Evolutionary conservation across 2,329 filamentous ascomycete species (phyloP).

Genomic region (Fusarium decemcellulare): DNA sequence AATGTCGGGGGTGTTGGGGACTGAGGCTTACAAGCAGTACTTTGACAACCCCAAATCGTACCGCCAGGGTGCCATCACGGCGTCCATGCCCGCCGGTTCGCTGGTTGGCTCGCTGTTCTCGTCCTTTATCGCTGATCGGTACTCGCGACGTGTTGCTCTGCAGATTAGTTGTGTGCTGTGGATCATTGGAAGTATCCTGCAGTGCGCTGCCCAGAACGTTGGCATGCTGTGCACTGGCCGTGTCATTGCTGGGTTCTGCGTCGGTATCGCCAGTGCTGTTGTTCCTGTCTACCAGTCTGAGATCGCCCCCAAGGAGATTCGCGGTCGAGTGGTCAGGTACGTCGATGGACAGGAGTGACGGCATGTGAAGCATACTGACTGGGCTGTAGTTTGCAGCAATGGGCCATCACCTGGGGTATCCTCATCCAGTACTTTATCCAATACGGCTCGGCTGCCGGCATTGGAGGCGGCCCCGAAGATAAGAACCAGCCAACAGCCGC

Average conservation of each 20-base stretch:
- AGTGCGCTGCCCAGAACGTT: constrained; percentile 75
- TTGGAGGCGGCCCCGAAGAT: constrained; percentile 66
- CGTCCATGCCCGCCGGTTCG: constrained; percentile 81
- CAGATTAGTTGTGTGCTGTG: constrained; percentile 66
- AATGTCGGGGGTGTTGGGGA: constrained; percentile 79
- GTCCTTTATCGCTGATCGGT: constrained; percentile 65
- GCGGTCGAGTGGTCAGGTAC: constrained; percentile 69
- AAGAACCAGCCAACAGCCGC: constrained; percentile 64
- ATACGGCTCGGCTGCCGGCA: constrained; percentile 69
- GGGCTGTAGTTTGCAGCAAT: constrained; percentile 68
- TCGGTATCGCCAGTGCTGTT: constrained; percentile 81
- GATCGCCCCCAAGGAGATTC: constrained; percentile 70
- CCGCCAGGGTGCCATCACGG: constrained; percentile 79
- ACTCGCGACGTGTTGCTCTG: constrained; percentile 64
- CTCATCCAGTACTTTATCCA: constrained; percentile 76
- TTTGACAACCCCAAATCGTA: constrained; percentile 73
- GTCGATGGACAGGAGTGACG: neutral
- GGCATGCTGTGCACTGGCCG: constrained; percentile 81
- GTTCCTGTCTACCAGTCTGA: constrained; percentile 81
- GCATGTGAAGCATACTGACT: neutral
- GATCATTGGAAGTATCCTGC: constrained; percentile 67
- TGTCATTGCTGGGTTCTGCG: constrained; percentile 78
- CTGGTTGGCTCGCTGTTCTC: constrained; percentile 70
- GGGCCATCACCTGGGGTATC: constrained; percentile 79
- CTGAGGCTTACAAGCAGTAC: constrained; percentile 78